phyloP scores from a whole-genome alignment of 1,139 yeast species.

The Geotrichum siamense region DNA sequence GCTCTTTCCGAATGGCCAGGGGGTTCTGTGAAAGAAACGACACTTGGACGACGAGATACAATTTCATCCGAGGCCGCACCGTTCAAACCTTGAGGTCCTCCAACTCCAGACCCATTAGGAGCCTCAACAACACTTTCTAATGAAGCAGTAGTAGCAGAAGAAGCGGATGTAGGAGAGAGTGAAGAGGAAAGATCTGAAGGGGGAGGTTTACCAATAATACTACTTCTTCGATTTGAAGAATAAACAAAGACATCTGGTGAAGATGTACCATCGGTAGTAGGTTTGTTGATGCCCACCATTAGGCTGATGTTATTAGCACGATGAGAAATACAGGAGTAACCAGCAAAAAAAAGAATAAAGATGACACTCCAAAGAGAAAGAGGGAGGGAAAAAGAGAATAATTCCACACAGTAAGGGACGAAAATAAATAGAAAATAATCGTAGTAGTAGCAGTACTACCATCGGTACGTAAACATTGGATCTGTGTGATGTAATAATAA shows the following conservation, averaged over 20 bases:
- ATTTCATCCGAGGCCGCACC: not conserved
- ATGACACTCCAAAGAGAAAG: no score
- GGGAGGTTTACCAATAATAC: slow-evolving; percentile 16
- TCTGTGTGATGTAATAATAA: no score
- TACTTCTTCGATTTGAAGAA: slow-evolving; percentile 6
- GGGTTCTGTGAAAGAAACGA: slow-evolving; percentile 19
- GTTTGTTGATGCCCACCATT: not conserved
- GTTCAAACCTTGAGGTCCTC: not conserved
- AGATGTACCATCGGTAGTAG: not conserved
- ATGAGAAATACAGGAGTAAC: not conserved
- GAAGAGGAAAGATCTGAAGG: slow-evolving; percentile 15
- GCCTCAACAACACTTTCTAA: not conserved
- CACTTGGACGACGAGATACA: slow-evolving; percentile 9
- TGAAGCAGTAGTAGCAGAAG: not conserved
- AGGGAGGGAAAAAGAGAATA: no score
- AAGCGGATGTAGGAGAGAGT: slow-evolving; percentile 1
- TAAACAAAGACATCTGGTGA: not conserved
- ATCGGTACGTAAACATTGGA: no score
- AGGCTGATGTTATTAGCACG: no score
- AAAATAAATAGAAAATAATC: no score
- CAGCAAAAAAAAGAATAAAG: not conserved
- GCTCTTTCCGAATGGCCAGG: slow-evolving; percentile 17
- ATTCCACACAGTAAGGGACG: no score
- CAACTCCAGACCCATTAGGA: not conserved
- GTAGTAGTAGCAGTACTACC: no score